Evolutionary conservation across 2,329 filamentous ascomycete genomes (phyloP).

Genomic region (Coniosporium tulheliwenetii): DNA sequence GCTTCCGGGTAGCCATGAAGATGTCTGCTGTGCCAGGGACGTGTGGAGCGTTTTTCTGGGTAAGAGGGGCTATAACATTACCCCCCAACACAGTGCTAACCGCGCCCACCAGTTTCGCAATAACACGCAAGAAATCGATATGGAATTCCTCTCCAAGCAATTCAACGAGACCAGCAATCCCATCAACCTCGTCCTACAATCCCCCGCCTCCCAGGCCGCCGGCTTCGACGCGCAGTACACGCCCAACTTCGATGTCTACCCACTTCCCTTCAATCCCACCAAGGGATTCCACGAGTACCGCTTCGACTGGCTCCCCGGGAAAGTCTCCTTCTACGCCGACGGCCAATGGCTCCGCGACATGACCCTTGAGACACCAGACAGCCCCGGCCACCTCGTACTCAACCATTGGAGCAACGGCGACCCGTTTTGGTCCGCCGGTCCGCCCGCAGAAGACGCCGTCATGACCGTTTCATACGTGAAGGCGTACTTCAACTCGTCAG

Average conservation of each 20-base stretch:
- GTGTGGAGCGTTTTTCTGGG: constrained; percentile 69
- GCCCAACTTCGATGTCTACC: constrained; percentile 38
- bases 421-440: constrained; percentile 52
- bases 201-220: constrained; percentile 37
- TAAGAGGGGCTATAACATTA: constrained; percentile 17
- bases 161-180: constrained; percentile 42
- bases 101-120: constrained; percentile 47
- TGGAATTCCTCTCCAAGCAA: constrained; percentile 59
- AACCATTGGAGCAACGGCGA: constrained; percentile 72
- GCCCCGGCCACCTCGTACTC: constrained; percentile 50
- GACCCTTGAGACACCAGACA: constrained; percentile 39
- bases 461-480: constrained; percentile 56
- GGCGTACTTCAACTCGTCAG: constrained; percentile 63
- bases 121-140: constrained; percentile 66
- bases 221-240: constrained; percentile 50
- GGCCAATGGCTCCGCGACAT: constrained; percentile 40
- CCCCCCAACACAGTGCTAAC: constrained; percentile 3
- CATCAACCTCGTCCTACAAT: constrained; percentile 64
- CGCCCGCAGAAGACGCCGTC: constrained; percentile 45
- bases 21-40: constrained; percentile 47
- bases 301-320: constrained; percentile 52
- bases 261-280: constrained; percentile 52
- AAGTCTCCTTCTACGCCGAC: constrained; percentile 57
- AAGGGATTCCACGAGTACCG: constrained; percentile 60
- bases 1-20: constrained; percentile 53